phyloP scores from a whole-genome alignment of 306 rosid species.

The Begonia loranthoides region DNA sequence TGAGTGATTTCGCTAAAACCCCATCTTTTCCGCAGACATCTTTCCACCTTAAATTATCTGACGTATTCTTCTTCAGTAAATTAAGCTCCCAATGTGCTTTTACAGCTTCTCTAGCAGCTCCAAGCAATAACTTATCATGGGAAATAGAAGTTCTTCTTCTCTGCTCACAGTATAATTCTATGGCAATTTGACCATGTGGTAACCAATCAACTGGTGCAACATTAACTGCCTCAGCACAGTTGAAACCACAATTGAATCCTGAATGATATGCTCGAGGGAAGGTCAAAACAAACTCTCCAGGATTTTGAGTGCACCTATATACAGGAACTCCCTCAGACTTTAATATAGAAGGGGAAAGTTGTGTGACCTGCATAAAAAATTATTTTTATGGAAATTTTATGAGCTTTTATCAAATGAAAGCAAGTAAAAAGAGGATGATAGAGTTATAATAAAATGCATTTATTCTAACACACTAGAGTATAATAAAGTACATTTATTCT shows the following conservation, averaged over 20 bases:
- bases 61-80: conserved; percentile 65
- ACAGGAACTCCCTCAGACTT: conserved; percentile 92
- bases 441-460: too few species aligned
- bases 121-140: conserved; percentile 89
- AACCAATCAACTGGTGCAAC: conserved; percentile 99
- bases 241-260: conserved; percentile 97
- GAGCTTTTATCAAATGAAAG: too few species aligned
- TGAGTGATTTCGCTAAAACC: conserved; percentile 59
- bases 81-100: conserved; percentile 95
- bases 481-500: too few species aligned
- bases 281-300: conserved; percentile 93
- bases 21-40: conserved; percentile 85
- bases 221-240: conserved; percentile 99
- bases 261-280: conserved; percentile 99
- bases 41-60: conserved; percentile 71
- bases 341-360: conserved; percentile 88
- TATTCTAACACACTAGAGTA: too few species aligned
- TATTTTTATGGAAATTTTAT: too few species aligned
- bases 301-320: conserved; percentile 85
- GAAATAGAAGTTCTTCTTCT: conserved; percentile 93
- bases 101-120: conserved; percentile 97
- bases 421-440: too few species aligned
- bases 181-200: conserved; percentile 90
- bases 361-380: conserved; percentile 63
- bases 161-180: conserved; percentile 73